Evolutionary conservation across 2,329 filamentous ascomycete species (phyloP).

Genomic region (Pyrenophora teres): DNA sequence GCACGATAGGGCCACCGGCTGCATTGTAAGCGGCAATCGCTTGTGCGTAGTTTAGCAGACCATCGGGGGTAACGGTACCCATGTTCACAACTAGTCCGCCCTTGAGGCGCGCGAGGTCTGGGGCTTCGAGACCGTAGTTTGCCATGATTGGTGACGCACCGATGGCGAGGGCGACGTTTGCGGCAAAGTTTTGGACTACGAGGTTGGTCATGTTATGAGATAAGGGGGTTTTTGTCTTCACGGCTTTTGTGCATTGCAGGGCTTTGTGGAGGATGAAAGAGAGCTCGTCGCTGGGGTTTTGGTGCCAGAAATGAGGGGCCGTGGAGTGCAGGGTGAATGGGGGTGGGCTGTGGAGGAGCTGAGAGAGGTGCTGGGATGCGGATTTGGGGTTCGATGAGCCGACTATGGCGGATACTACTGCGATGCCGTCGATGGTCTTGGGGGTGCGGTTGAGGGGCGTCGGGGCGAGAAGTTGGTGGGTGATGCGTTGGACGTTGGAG

Average conservation of each 20-base stretch:
- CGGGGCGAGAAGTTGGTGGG: conserved; percentile 67
- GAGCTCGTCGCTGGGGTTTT: conserved; percentile 21
- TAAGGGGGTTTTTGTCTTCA: conserved; percentile 70
- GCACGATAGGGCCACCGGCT: conserved; percentile 73
- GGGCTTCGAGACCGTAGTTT: conserved; percentile 80
- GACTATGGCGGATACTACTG: conserved; percentile 88
- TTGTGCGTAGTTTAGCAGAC: conserved; percentile 70
- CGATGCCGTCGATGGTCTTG: conserved; percentile 77
- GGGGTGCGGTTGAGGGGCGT: conserved; percentile 28
- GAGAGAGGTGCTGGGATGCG: conserved; percentile 64
- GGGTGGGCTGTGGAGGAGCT: conserved; percentile 55
- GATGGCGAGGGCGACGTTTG: conserved; percentile 83
- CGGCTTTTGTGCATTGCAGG: conserved; percentile 59
- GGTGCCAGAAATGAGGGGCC: conserved; percentile 24
- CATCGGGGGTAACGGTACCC: conserved; percentile 83
- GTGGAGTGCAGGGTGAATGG: conserved; percentile 29
- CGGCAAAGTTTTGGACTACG: conserved; percentile 93
- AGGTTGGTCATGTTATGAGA: conserved; percentile 98
- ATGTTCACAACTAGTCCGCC: conserved; percentile 90
- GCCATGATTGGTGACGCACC: conserved; percentile 95
- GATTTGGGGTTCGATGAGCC: conserved; percentile 68
- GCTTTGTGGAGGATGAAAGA: conserved; percentile 21
- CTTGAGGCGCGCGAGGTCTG: conserved; percentile 75
- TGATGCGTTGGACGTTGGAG: conserved; percentile 72
- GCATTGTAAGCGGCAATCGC: conserved; percentile 83